Base-by-base conservation (phyloP, 2,329 filamentous ascomycete genomes). In the Colletotrichum abscissum region DNA sequence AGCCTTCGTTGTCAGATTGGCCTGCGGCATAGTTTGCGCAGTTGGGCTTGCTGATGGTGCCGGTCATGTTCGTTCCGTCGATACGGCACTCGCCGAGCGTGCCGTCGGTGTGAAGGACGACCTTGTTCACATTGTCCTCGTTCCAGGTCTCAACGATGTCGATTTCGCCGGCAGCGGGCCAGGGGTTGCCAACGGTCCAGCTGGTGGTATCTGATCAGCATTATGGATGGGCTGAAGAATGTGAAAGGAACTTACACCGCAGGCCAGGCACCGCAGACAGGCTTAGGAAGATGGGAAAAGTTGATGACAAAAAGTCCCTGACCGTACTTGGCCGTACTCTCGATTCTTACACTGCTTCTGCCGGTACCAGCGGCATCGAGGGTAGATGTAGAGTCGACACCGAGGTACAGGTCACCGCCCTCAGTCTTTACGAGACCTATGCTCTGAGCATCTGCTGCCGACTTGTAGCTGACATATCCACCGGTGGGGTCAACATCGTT, bases 111-210 rank as follows among this genome's bases (percentile, higher is more conserved):
- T 92, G 89, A 49, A 92, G 79, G 35, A 91, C 88, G 79, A 93
- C 87, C 67, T 84, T 82, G 81, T 93, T 92, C 66, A 81, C 81
- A 4, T 80, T 75, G 46, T 87, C 85, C 63, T 85, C 78, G 81
- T 93, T 92, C 80, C 91, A 91, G 64, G 88, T 88, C 83, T 94
- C 92, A 76, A 92, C 90, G 74, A 94, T 89, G 78, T 93, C 91
- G 75, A 93, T 87, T 81, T 80, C 92, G 71, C 91, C 92, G 71
- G 85, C 85, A 28, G 79, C 81, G 12, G 91, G 91, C 91, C 92
- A 93, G 75, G 86, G 80, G 46, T 81, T 76, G 38, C 87, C 87
- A 60, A 84, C 84, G 66, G 86, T 85, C 87, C 88, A 89, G 81
- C 83, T 83, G 46, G 56, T 1, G 5, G 26, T 19, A 58, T 26